Evolutionary conservation across 441 rosid genomes (phyloP), one percentile per base, ranked within the genome.

Genomic region (Eruca vesicaria): DNA sequence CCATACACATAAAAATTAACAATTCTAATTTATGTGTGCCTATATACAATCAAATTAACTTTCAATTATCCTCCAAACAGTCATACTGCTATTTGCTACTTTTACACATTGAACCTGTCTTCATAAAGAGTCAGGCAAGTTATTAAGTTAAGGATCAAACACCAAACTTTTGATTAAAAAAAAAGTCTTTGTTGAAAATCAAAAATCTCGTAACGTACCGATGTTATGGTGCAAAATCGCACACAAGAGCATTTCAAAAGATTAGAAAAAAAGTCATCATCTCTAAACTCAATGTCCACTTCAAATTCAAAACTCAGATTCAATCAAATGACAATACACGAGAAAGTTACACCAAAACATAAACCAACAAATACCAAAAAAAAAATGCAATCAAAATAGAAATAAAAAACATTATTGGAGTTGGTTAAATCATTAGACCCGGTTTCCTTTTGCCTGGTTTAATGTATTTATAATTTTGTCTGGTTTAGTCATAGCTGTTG

Each of bases 301-400:
- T 36, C 41, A 68, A 52, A 68, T 12, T 36, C 35, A 62, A 61
- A 21, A 63, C 21, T 38, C 29, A 52, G 59, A 75, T 38, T 52
- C 50, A 15, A 63, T 56, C 41, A 69, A 55, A 75, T 9, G 59
- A 33, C 38, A 74, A 12, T 8, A 59, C 29, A 35, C 12, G 55
- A 41, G 19, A 43, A n/a, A 35, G 14, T 23, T 4, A 9, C 33
- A n/a, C 14, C 41, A 52, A 63, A 75, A 62, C 64, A 53, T 53
- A 62, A 53, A 28, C 73, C 45, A 43, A 69, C 70, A 26, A 60
- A 53, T 43, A 66, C 67, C n/a, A n/a, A n/a, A n/a, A n/a, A n/a
- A n/a, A n/a, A n/a, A n/a, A n/a, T n/a, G n/a, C n/a, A 57, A 70
- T 70, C 16, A 28, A 18, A 26, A 53, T 8, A 52, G 26, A 10